Percentiles rank a stretch among this genome's conserved stretches.
Conservation (phyloP, 352 stramenopile genomes). For the Lagenidium giganteum region DNA sequence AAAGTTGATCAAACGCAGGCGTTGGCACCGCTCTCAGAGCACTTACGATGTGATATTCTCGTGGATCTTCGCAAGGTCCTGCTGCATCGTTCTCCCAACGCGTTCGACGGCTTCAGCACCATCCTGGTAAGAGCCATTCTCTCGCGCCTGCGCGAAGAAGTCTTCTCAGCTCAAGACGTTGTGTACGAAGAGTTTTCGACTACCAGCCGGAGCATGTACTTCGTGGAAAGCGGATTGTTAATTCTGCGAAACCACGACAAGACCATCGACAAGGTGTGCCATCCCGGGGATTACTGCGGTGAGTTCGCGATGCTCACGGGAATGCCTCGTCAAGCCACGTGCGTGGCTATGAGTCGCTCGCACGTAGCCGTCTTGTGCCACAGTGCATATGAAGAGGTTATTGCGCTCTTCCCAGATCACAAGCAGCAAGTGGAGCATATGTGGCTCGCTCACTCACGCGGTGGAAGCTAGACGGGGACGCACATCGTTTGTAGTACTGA, state of each 20-base stretch:
- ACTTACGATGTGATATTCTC: slow-evolving; percentile 12
- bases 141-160: slow-evolving; percentile 14
- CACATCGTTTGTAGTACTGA: too few species aligned
- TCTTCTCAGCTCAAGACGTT: slow-evolving; percentile 16
- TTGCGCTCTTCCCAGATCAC: too few species aligned
- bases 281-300: too few species aligned
- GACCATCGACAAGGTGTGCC: neutral
- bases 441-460: too few species aligned
- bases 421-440: too few species aligned
- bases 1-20: slow-evolving; percentile 9
- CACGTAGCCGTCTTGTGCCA: too few species aligned
- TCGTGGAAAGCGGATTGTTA: slow-evolving; percentile 17
- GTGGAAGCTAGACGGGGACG: too few species aligned
- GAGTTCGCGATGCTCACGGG: too few species aligned
- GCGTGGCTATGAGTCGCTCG: too few species aligned
- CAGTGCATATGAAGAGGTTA: too few species aligned
- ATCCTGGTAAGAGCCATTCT: slow-evolving; percentile 12
- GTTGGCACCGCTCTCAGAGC: slow-evolving; percentile 6
- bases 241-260: neutral
- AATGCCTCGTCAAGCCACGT: too few species aligned
- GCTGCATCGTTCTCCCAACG: slow-evolving; percentile 5
- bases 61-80: slow-evolving; percentile 10
- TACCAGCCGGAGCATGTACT: slow-evolving; percentile 18
- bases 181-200: slow-evolving; percentile 21
- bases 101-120: slow-evolving; percentile 14